Evolutionary conservation across 78 protist genomes (phyloP).

Genomic region (Polysphondylium violaceum): DNA sequence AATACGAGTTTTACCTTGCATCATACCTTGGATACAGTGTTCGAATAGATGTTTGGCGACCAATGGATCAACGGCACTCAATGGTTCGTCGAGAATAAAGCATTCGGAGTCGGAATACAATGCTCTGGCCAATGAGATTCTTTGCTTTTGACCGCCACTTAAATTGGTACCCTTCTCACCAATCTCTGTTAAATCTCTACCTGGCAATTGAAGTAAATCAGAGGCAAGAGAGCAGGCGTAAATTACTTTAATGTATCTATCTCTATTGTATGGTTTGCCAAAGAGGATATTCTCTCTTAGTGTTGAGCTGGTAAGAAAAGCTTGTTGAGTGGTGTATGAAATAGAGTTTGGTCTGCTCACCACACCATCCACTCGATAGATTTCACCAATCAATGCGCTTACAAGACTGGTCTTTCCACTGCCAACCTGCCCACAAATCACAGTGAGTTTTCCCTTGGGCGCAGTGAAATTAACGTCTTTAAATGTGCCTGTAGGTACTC

Average conservation of each 20-base stretch:
- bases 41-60: conserved; percentile 88
- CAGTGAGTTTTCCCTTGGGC: conserved; percentile 66
- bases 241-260: conserved; percentile 76
- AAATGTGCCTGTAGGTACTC: neutral
- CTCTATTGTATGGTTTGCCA: conserved; percentile 86
- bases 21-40: conserved; percentile 47
- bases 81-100: conserved; percentile 93
- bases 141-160: conserved; percentile 97
- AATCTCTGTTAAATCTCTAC: conserved; percentile 95
- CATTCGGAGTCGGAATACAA: conserved; percentile 86
- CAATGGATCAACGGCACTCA: conserved; percentile 94
- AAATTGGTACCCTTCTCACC: conserved; percentile 98
- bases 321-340: conserved; percentile 87
- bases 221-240: conserved; percentile 84
- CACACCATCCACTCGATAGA: conserved; percentile 13
- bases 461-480: conserved; percentile 29
- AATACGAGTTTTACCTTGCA: conserved; percentile 74
- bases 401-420: conserved; percentile 92
- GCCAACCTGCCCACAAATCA: conserved; percentile 92
- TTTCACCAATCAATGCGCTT: conserved; percentile 66
- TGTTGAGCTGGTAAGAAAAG: conserved; percentile 94
- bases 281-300: conserved; percentile 97
- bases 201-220: conserved; percentile 84
- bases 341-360: conserved; percentile 10
- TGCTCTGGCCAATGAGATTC: conserved; percentile 95